These are phyloP conservation scores for Aspergillus fumigatiaffinis DNA, from an alignment of 2,329 filamentous ascomycete genomes.

Conservation along the genomic window DNA sequence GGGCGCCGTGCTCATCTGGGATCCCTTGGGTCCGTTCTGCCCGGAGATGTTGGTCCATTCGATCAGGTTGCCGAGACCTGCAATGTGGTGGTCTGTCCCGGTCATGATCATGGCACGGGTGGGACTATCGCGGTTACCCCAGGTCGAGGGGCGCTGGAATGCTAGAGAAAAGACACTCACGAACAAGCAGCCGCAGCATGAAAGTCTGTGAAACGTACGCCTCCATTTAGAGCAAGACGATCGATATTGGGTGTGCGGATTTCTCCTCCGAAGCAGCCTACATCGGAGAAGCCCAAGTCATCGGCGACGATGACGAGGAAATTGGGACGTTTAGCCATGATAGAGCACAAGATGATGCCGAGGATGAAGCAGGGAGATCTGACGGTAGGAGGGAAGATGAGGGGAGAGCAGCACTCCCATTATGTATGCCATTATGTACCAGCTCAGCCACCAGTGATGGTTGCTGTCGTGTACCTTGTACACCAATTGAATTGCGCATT, in stretches of 20 bases:
- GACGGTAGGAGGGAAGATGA: not conserved
- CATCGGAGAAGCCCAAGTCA: constrained; percentile 59
- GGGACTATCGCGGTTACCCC: constrained; percentile 35
- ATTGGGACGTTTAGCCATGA: constrained; percentile 48
- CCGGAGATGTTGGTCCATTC: constrained; percentile 56
- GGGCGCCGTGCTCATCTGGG: constrained; percentile 49
- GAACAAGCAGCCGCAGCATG: constrained; percentile 64
- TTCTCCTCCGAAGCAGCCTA: constrained; percentile 57
- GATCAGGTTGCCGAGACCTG: constrained; percentile 55
- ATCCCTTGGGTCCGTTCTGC: constrained; percentile 51
- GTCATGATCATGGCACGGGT: constrained; percentile 65
- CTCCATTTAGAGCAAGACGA: constrained; percentile 46
- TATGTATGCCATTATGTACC: not conserved
- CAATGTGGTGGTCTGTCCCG: constrained; percentile 56
- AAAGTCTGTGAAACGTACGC: constrained; percentile 61
- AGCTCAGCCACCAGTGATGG: not conserved
- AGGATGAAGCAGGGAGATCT: not conserved
- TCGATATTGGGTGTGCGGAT: constrained; percentile 59
- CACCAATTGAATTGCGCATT: not conserved
- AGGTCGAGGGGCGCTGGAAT: not conserved
- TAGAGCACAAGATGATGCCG: not conserved
- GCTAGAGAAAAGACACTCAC: constrained; percentile 13
- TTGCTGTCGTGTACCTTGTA: not conserved
- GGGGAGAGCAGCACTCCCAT: not conserved
- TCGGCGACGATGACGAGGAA: constrained; percentile 59